A percentile compares a stretch with the other conserved stretches of the same genome.
phyloP scores from a whole-genome alignment of 2,329 filamentous ascomycete genomes.

The Fusarium citri region DNA sequence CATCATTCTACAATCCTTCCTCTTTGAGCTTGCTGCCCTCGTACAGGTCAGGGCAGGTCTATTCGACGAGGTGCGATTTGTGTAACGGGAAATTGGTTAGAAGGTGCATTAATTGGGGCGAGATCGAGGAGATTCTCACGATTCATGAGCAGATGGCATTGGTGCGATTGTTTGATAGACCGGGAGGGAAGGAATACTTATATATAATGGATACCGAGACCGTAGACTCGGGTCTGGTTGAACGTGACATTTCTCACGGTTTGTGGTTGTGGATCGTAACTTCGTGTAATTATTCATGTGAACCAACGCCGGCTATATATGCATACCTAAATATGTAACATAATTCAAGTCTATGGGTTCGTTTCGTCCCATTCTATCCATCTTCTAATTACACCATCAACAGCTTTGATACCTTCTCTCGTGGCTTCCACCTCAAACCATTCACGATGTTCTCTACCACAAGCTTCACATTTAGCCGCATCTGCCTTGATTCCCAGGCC shows the following conservation, averaged over 20 bases:
- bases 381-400: conserved; percentile 77
- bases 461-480: conserved; percentile 74
- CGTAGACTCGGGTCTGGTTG: conserved; percentile 20
- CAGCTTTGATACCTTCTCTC: conserved; percentile 74
- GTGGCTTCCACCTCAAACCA: conserved; percentile 93
- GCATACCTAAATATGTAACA: conserved; percentile 12
- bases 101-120: conserved; percentile 9
- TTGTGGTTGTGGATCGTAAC: conserved; percentile 18
- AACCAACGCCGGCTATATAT: conserved; percentile 26
- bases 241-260: conserved; percentile 13
- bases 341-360: conserved; percentile 31
- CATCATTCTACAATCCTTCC: conserved; percentile 81
- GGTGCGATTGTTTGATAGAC: conserved; percentile 35
- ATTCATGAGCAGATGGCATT: conserved; percentile 43
- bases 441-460: conserved; percentile 87
- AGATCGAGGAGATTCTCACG: conserved; percentile 36
- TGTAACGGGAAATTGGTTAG: conserved; percentile 37
- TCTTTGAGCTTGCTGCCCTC: conserved; percentile 80
- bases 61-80: conserved; percentile 80
- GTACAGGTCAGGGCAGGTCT: conserved; percentile 79
- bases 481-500: conserved; percentile 67
- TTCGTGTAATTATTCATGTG: conserved; percentile 27
- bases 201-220: conserved; percentile 27
- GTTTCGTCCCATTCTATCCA: conserved; percentile 88
- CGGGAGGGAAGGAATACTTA: conserved; percentile 4